These are phyloP conservation scores for Oenanthe javanica DNA, from an alignment of 140 eudicot genomes.

Conservation along the genomic window DNA sequence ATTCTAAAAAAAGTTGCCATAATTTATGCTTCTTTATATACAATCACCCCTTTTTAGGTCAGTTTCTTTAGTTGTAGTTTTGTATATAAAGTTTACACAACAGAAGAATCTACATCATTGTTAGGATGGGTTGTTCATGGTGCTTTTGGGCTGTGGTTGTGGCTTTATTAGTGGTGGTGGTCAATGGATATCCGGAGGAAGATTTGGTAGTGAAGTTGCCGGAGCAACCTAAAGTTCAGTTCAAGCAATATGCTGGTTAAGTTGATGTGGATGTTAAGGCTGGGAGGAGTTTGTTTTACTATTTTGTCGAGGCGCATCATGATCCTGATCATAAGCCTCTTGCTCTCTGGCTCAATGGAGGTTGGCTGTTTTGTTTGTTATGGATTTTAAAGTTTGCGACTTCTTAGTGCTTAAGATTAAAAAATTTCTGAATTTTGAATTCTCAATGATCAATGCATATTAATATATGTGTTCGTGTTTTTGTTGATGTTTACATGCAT, in stretches of 20 bases:
- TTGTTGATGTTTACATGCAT: background rate
- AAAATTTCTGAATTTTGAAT: background rate
- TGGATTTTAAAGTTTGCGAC: background rate
- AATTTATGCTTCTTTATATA: slow-evolving; percentile 3
- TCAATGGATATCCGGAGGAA: slow-evolving; percentile 41
- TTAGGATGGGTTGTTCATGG: slow-evolving; percentile 22
- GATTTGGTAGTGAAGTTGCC: slow-evolving; percentile 41
- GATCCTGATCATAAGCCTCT: slow-evolving; percentile 10
- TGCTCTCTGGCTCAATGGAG: slow-evolving; percentile 9
- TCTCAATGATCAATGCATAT: too few species aligned
- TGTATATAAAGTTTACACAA: background rate
- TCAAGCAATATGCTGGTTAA: background rate
- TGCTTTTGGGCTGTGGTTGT: slow-evolving; percentile 19
- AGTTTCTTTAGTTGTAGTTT: background rate
- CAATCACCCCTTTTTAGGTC: background rate
- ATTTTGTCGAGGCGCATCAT: background rate
- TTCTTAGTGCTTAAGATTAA: background rate
- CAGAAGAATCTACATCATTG: background rate
- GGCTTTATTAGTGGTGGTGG: slow-evolving; percentile 16
- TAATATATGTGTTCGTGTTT: too few species aligned
- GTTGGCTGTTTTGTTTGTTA: slow-evolving; percentile 4
- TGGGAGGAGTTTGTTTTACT: slow-evolving; percentile 10
- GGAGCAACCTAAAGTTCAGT: slow-evolving; percentile 28
- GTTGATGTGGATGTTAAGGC: slow-evolving; percentile 10
- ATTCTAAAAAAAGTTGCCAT: background rate